A percentile compares a stretch with the other conserved stretches of the same genome.
Conservation (phyloP, 352 stramenopile species). For the Plasmopara muralis region DNA sequence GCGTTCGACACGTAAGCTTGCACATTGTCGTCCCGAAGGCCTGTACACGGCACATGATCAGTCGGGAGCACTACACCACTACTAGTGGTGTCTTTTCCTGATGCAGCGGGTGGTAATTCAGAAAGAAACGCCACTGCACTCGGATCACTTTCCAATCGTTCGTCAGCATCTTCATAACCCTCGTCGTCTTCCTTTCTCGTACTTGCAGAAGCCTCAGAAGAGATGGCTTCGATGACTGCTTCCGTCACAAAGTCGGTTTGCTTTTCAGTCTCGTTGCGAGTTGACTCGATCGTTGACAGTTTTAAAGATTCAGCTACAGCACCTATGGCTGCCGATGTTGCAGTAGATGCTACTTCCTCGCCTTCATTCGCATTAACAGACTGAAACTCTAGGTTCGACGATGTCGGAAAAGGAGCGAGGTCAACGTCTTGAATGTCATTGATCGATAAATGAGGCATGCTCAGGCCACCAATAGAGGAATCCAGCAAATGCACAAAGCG, state of each 20-base stretch:
- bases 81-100: conserved; percentile 8
- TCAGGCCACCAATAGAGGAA: conserved; percentile 23
- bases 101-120: conserved; percentile 7
- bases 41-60: conserved; percentile 48
- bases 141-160: conserved; percentile 18
- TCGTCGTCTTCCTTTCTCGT: conserved; percentile 4
- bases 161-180: conserved; percentile 7
- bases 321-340: neutral
- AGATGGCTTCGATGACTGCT: neutral
- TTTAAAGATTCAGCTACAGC: conserved; percentile 3
- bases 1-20: conserved; percentile 55
- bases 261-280: conserved; percentile 4
- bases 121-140: conserved; percentile 25
- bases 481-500: conserved; percentile 35
- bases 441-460: conserved; percentile 47
- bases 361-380: conserved; percentile 1
- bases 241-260: conserved; percentile 1
- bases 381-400: conserved; percentile 16
- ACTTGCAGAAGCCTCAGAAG: conserved; percentile 1
- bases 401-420: conserved; percentile 33
- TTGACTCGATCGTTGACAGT: conserved; percentile 1
- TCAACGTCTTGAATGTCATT: conserved; percentile 58
- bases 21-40: conserved; percentile 56
- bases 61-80: conserved; percentile 20
- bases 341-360: conserved; percentile 3